Percentiles rank a stretch among this genome's conserved stretches.
phyloP scores from a whole-genome alignment of 2,329 filamentous ascomycete genomes.

The Hypoxylon sp. region DNA sequence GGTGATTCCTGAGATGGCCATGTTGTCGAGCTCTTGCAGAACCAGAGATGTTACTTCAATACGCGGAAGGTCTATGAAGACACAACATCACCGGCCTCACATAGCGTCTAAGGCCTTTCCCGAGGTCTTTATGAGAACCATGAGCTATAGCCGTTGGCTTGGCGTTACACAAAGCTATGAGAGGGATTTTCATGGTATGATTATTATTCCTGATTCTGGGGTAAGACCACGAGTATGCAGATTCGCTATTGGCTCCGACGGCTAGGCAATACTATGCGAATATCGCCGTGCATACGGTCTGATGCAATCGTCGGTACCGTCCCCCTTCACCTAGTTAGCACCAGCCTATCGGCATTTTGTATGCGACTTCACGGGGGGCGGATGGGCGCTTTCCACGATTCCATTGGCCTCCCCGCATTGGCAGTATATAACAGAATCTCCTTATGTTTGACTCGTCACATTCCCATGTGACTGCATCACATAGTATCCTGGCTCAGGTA shows the following conservation, averaged over 20 bases:
- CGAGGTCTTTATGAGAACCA: neutral
- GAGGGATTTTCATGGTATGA: constrained; percentile 1
- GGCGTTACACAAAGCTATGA: neutral
- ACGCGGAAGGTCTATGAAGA: neutral
- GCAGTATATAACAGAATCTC: neutral
- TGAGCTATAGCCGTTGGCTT: neutral
- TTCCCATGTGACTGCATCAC: too few relatives aligned
- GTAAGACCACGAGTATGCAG: neutral
- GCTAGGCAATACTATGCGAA: neutral
- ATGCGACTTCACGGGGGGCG: too few relatives aligned
- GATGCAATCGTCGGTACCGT: neutral
- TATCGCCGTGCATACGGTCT: neutral
- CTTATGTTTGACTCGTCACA: neutral
- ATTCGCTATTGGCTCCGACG: neutral
- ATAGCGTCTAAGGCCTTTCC: neutral
- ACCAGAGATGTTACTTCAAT: neutral
- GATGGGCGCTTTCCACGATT: neutral
- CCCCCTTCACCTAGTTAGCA: neutral
- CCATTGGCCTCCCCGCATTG: neutral
- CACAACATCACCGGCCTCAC: neutral
- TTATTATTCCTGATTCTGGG: neutral
- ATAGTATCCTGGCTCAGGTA: too few relatives aligned
- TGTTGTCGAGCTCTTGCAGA: neutral
- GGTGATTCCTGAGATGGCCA: constrained; percentile 5
- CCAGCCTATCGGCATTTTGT: neutral